Base-by-base conservation (phyloP, 2,329 filamentous ascomycete genomes). In the Fusarium cicatricum region DNA sequence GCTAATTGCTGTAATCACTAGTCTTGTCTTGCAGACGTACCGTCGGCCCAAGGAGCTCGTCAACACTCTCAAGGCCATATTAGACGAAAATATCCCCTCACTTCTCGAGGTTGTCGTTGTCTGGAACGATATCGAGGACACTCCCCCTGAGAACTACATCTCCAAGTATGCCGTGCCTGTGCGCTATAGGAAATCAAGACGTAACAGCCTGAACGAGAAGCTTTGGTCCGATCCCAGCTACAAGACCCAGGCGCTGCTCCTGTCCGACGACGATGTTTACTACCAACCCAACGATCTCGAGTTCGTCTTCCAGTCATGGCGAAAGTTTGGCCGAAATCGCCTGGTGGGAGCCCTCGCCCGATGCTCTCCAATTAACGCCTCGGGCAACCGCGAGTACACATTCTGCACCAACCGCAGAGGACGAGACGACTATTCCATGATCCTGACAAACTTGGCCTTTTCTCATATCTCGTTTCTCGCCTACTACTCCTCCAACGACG, bases 241-340 rank as follows among this genome's bases (percentile, higher is more conserved):
- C 59, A 58, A 70, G 39, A 77, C 75, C 15, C 68, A 77, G 44
- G 75, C 75, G 11, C 69, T 77, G n/a, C 71, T 77, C 17, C 68
- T 77, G 10, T 73, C 71, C 15, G 75, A 77, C 36, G 75, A 77
- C 52, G 75, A 77, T 50, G 73, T 77, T 15, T 76, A 72, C 60
- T 77, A 74, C 61, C 64, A 70, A 23, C 75, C 75, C 16, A 50
- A 59, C 3, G 75, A 77, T 39, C 69, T 77, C 14, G 75, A 77
- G 11, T 77, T 75, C n/a, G 73, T 71, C 17, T 77, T 77, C 47
- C 74, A 77, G 44, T 65, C 70, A 12, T 77, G 75, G 75, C 74
- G 75, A 58, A 70, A 73, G 50, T 75, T 74, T 36, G 75, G 75
- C 31, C 70, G 62, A 23, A 55, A 72, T 43, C 63, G 74, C 15